A percentile compares a stretch with the other conserved stretches of the same genome.
Conservation (phyloP, 352 stramenopile species). For the Halophytophthora polymorphica region DNA sequence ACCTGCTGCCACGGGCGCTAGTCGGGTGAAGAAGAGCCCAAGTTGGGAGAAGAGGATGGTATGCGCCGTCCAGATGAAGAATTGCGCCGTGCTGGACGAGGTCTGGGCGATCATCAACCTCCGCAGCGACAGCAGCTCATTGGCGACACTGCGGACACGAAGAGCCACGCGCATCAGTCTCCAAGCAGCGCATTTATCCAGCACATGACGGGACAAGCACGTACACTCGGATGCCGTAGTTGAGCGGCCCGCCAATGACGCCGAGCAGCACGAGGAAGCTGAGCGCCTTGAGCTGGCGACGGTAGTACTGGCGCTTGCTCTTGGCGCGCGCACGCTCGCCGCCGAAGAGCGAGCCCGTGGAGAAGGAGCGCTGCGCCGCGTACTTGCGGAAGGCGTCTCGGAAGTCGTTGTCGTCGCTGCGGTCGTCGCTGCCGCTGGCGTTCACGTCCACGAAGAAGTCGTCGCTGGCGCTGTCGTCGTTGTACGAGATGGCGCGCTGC, state of each 20-base stretch:
- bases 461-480: slow-evolving; percentile 7
- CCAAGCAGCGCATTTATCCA: neutral
- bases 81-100: slow-evolving; percentile 31
- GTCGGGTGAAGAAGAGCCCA: slow-evolving; percentile 64
- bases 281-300: slow-evolving; percentile 63
- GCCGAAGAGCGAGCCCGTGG: slow-evolving; percentile 62
- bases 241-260: slow-evolving; percentile 74
- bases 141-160: slow-evolving; percentile 25
- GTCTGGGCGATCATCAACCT: slow-evolving; percentile 38
- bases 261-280: slow-evolving; percentile 78
- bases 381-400: slow-evolving; percentile 33
- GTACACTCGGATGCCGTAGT: slow-evolving; percentile 68
- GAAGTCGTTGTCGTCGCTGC: slow-evolving; percentile 36
- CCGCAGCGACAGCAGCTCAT: slow-evolving; percentile 41
- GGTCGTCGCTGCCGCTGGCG: slow-evolving; percentile 2
- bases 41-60: slow-evolving; percentile 70
- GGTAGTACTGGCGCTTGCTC: slow-evolving; percentile 47
- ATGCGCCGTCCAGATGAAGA: slow-evolving; percentile 58
- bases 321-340: slow-evolving; percentile 37
- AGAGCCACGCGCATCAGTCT: neutral
- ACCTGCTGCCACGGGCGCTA: slow-evolving; percentile 65
- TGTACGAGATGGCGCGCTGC: slow-evolving; percentile 66
- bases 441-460: slow-evolving; percentile 21
- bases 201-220: neutral
- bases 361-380: slow-evolving; percentile 43